These are phyloP conservation scores for Epichloe coenophiala DNA, from an alignment of 2,329 filamentous ascomycete species.

Conservation along the genomic window DNA sequence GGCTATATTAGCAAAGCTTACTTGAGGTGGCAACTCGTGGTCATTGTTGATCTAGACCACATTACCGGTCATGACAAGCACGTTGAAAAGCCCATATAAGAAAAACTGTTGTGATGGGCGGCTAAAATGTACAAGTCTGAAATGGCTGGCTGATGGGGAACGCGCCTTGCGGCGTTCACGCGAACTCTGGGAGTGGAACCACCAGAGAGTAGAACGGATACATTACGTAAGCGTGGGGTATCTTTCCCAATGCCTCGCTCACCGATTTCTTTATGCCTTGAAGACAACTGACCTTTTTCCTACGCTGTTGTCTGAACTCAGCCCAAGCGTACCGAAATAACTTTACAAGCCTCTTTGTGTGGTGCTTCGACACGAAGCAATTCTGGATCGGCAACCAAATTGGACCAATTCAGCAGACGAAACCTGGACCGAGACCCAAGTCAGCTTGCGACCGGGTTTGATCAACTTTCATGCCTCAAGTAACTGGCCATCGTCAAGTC, in stretches of 20 bases:
- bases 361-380: too few species aligned
- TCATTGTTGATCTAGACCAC: not conserved
- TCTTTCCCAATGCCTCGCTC: too few species aligned
- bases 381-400: too few species aligned
- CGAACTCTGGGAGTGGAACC: not conserved
- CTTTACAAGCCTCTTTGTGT: too few species aligned
- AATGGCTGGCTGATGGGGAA: not conserved
- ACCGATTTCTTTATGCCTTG: too few species aligned
- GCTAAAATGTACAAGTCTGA: too few species aligned
- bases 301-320: too few species aligned
- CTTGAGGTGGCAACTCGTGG: not conserved
- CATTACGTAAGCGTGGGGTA: not conserved
- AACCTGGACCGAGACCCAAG: not conserved
- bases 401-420: not conserved
- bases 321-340: too few species aligned
- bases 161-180: not conserved
- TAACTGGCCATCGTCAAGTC: constrained; percentile 29
- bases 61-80: not conserved
- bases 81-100: not conserved
- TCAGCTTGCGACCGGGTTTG: not conserved
- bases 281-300: too few species aligned
- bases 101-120: not conserved
- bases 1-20: not conserved
- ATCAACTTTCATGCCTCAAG: constrained; percentile 1
- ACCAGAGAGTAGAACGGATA: not conserved